Evolutionary conservation across 2,329 filamentous ascomycete species (phyloP), one percentile per base, ranked within the genome.

Genomic region (Malbranchea cinnamomea): DNA sequence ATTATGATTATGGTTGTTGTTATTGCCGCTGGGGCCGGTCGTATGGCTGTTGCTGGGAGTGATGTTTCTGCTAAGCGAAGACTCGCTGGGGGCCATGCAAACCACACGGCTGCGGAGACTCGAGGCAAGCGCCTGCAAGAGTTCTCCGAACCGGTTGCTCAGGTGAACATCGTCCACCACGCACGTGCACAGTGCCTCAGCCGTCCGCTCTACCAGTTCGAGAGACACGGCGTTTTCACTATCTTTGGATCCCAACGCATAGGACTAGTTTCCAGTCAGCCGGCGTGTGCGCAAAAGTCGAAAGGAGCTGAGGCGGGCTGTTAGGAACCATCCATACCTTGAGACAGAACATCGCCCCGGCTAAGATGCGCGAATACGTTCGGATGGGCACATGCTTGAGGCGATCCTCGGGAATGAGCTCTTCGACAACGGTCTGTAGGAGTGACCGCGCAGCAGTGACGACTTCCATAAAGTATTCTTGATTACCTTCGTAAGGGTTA

Each of bases 81-180:
- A 21, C 19, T 34, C 31, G 12, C 26, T 26, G n/a, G 29, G 29
- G 10, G 16, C 20, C 7, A 35, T 29, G 17, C 34, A 26, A 23
- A 37, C 29, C 16, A 41, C 37, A 6, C 38, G 32, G 19, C 21
- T 39, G 10, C 37, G 37, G 24, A 41, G 34, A 24, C 37, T 41
- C 6, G 36, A 21, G 11, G 30, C 35, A 20, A 41, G 32, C 9
- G 39, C 39, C 9, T 36, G 32, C 16, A 41, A 35, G 2, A 41
- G 30, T 22, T 41, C 39, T 5, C 39, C 39, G 25, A 89, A 89
- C 5, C 80, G 71, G 35, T 79, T 83, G 17, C 60, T 62, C 3
- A 71, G 58, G 45, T 71, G 67, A 6, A 71, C 65, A 41, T 71
- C 67, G 39, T 71, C 67, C 9, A 71, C 67, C 17, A 68, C 65